Evolutionary conservation across 2,329 filamentous ascomycete genomes (phyloP), one percentile per base, ranked within the genome.

Genomic region (Ascochyta viciae-villosae): DNA sequence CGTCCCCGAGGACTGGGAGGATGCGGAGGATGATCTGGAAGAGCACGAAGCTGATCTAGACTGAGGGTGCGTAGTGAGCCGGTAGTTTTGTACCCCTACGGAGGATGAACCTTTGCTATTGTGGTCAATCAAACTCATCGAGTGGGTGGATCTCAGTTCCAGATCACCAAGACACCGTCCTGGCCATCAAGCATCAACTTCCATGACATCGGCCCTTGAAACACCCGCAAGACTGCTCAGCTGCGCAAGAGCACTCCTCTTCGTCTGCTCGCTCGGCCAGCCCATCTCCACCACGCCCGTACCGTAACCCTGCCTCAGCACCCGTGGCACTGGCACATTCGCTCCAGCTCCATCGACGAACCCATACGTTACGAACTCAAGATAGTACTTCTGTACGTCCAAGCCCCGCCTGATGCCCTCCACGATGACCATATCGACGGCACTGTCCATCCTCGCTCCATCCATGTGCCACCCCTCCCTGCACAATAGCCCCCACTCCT

Each of bases 341-440:
- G 77, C 70, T 44, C 83, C 80, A 4, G 69, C 39, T 13, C 5
- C 24, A 71, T 89, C 80, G 26, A 88, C 76, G 67, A 83, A 83
- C 0, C 89, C 89, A 79, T 84, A 90, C 15, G 84, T 58, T 62
- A 87, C 78, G 81, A 90, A 87, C 54, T 82, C 77, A 13, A 81
- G 64, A 42, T 87, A 77, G 63, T 83, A 79, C 12, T 77, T 58
- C 50, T 87, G 78, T n/a, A 90, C 70, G 22, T 80, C 60, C 31
- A 90, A 68, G 0, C 78, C 70, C 15, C 89, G 76, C 15, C 80
- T 75, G 0, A 82, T 71, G 0, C 81, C 76, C 66, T 92, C 89
- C 12, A 78, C 66, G 38, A 85, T 74, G 8, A 75, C 47, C 60
- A 73, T 57, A 47, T 74, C 67, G 8, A 73, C 52, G 6, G 64